Evolutionary conservation across 1,284 basidiomycete genomes (phyloP).

Genomic region (Caloboletus inedulis): DNA sequence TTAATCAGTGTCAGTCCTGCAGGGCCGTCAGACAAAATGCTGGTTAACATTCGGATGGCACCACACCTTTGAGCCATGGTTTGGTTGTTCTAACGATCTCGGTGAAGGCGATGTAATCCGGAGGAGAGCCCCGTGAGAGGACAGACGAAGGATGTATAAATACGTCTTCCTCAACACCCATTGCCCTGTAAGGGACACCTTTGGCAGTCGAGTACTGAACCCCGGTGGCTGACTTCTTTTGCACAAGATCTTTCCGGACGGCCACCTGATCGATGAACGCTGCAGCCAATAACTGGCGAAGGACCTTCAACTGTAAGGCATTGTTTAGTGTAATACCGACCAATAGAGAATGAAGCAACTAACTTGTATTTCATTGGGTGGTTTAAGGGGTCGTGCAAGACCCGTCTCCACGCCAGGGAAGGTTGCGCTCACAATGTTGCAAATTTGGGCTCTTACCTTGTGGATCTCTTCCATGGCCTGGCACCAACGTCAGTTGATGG

Average conservation of each 20-base stretch:
- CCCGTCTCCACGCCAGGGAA: constrained; percentile 61
- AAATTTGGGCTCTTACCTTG: constrained; percentile 91
- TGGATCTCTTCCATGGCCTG: constrained; percentile 99
- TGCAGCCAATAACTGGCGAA: constrained; percentile 86
- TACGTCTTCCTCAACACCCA: constrained; percentile 83
- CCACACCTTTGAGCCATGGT: constrained; percentile 78
- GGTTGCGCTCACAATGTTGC: constrained; percentile 72
- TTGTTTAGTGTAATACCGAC: constrained; percentile 1
- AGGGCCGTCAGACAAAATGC: constrained; percentile 1
- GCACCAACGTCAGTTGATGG: background rate
- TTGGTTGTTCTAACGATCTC: constrained; percentile 77
- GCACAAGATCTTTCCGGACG: constrained; percentile 81
- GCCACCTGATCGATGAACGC: constrained; percentile 97
- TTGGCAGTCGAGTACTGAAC: constrained; percentile 72
- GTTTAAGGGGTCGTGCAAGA: constrained; percentile 60
- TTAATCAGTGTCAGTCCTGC: constrained; percentile 83
- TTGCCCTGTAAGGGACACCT: constrained; percentile 81
- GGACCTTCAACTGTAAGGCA: constrained; percentile 71
- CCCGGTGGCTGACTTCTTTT: constrained; percentile 55
- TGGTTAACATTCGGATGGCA: background rate
- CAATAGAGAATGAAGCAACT: constrained; percentile 6
- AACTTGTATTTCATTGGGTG: constrained; percentile 76
- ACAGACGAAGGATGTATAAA: constrained; percentile 92
- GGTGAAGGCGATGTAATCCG: constrained; percentile 85
- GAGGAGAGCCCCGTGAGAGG: constrained; percentile 69